Base-by-base conservation (phyloP, 805 yeast species). In the Yarrowia sp. region DNA sequence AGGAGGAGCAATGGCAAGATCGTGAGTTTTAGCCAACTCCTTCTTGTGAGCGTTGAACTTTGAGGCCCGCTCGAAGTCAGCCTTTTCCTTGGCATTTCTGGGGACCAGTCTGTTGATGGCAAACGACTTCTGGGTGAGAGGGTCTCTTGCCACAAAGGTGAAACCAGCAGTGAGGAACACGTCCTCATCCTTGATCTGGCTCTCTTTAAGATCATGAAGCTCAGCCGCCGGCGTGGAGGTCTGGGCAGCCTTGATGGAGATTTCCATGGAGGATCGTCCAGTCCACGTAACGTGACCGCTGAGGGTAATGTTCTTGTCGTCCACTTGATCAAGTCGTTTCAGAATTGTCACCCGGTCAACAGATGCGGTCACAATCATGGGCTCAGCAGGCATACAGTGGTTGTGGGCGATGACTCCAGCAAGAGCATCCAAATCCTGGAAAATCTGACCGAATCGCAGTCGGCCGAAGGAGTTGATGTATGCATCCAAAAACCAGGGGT, bases 221-320 rank as follows among this genome's bases (percentile, higher is more conserved):
- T 71, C 70, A 4, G 88, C 88, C 8, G 83, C 66, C 8, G 77
- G 77, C 13, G 79, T 81, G 59, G 83, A 85, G 62, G 84, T 85
- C 2, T 96, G 85, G 66, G 90, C 88, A 1, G 97, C 98, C 70
- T 84, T 87, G 68, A 92, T 94, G 49, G 91, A 82, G 70, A 92
- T 92, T 74, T 92, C 97, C 97, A 92, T 92, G 0, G 97, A 91
- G 0, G 96, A 88, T 64, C 90, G 79, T 63, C 98, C 98, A 0
- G 97, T 92, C 90, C 96, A 92, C 8, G 96, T 86, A 42, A 91
- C 97, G 58, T 85, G 80, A n/a, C 98, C 98, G 29, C 94, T 91
- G 64, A 92, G 76, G 27, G 90, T 80, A 68, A 93, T 85, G 74
- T 90, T 90, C 74, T 81, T 86, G 65, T 84, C 82, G 62, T 80